Base-by-base conservation (phyloP, 495 filamentous ascomycete genomes). In the Bombardia bombarda region DNA sequence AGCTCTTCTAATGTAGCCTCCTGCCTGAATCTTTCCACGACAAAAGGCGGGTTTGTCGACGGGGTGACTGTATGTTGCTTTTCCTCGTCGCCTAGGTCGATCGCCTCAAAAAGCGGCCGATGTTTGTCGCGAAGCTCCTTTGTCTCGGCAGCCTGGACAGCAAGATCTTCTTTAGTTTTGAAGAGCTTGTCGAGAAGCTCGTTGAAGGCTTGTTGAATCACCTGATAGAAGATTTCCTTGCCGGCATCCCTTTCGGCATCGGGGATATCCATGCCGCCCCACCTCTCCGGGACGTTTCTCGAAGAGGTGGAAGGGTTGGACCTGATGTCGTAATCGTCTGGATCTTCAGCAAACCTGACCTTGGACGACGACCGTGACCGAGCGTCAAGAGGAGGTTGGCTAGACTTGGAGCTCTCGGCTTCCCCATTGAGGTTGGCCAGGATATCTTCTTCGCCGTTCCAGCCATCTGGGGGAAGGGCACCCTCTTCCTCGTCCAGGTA, bases 121-220 rank as follows among this genome's bases (percentile, higher is more conserved):
- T 75, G 75, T 38, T 63, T 65, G 33, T 78, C 69, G 28, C 87
- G 80, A 41, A 79, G 69, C 17, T 65, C 60, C 42, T 78, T 80
- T 1, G 79, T 87, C 13, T 74, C 69, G 30, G 77, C 74, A 7
- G 76, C 80, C 38, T 83, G 74, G 47, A 94, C 67, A 7, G 88
- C 79, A 7, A 84, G 58, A 44, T 87, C 81, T 62, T 98, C 92
- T 47, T 84, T 83, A 12, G 18, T 69, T 50, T 81, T 80, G 68
- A 97, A 97, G 0, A 98, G 67, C 8, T 79, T 69, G 57, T 95
- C 86, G 4, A 98, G 75, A 3, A 97, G 68, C 59, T 97, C 88
- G 55, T 96, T 95, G 60, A 95, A 83, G 1, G 84, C 87, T 55
- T 94, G 82, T 53, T 95, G 87, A 0, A 84, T 86, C 14, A 90